phyloP scores from a whole-genome alignment of 306 rosid species.

The Elaeagnus macrophylla region DNA sequence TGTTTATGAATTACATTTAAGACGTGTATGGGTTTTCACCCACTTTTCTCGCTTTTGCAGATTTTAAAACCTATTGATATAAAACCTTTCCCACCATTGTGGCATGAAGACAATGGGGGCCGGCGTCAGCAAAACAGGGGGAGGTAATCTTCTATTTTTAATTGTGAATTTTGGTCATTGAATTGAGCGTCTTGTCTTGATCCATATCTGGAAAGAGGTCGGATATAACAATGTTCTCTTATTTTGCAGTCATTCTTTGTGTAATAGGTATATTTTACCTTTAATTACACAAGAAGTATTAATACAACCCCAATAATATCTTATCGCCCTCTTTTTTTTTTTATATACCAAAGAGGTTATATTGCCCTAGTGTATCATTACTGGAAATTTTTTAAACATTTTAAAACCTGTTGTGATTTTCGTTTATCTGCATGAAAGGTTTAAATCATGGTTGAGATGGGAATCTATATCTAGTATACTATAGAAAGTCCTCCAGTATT shows the following conservation, averaged over 20 bases:
- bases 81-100: conserved; percentile 64
- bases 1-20: background rate
- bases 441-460: background rate
- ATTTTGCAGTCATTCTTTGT: no score
- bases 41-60: conserved; percentile 33
- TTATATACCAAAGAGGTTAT: no score
- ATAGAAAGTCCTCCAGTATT: background rate
- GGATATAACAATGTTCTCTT: no score
- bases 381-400: no score
- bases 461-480: background rate
- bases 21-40: background rate
- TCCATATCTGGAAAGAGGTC: background rate
- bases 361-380: no score
- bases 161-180: conserved; percentile 2
- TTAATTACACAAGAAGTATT: no score
- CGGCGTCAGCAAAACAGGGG: conserved; percentile 72
- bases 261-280: no score
- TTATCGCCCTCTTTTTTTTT: no score
- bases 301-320: no score
- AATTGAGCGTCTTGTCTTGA: conserved; percentile 11
- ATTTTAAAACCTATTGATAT: conserved; percentile 59
- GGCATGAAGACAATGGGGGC: conserved; percentile 82
- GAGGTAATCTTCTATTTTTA: conserved; percentile 40
- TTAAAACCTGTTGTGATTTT: no score
- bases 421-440: no score